A percentile compares a stretch with the other conserved stretches of the same genome.
phyloP scores from a whole-genome alignment of 345 rosid species.

The Microthlaspi erraticum region DNA sequence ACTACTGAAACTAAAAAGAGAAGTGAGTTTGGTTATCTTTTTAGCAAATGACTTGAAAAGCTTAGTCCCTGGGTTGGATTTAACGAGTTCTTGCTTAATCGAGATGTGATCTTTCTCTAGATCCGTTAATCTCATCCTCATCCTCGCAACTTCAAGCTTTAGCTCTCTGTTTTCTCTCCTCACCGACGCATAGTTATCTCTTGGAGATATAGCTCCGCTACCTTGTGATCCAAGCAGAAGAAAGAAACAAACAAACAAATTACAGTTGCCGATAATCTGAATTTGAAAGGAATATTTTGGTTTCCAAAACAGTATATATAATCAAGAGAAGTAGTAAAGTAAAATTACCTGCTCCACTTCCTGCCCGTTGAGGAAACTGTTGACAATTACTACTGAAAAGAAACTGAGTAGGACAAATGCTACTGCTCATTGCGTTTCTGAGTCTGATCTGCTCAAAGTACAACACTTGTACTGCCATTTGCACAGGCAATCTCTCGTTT shows the following conservation, averaged over 20 bases:
- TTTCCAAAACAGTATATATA: background rate
- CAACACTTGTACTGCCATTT: slow-evolving; percentile 94
- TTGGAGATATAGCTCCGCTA: slow-evolving; percentile 96
- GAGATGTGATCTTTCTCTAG: slow-evolving; percentile 92
- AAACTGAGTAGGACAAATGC: slow-evolving; percentile 69
- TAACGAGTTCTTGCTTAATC: slow-evolving; percentile 88
- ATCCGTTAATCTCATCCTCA: slow-evolving; percentile 99
- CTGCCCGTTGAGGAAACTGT: slow-evolving; percentile 83
- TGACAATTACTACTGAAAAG: slow-evolving; percentile 58
- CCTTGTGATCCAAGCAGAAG: slow-evolving; percentile 41
- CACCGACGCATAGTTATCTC: slow-evolving; percentile 95
- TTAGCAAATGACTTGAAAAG: slow-evolving; percentile 78
- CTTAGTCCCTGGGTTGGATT: slow-evolving; percentile 71
- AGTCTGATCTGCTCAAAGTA: slow-evolving; percentile 95
- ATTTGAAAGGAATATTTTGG: background rate
- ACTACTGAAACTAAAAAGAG: slow-evolving; percentile 66
- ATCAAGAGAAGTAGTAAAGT: background rate
- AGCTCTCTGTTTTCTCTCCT: slow-evolving; percentile 95
- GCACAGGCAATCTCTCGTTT: slow-evolving; percentile 91
- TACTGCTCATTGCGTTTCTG: slow-evolving; percentile 81
- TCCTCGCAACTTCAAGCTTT: slow-evolving; percentile 96
- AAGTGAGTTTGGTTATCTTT: slow-evolving; percentile 77
- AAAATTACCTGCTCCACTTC: slow-evolving; percentile 71
- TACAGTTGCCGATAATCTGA: background rate
- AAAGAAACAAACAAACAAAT: background rate